phyloP scores from a whole-genome alignment of 768 basidiomycete genomes.

The Austroboletus eburneus region DNA sequence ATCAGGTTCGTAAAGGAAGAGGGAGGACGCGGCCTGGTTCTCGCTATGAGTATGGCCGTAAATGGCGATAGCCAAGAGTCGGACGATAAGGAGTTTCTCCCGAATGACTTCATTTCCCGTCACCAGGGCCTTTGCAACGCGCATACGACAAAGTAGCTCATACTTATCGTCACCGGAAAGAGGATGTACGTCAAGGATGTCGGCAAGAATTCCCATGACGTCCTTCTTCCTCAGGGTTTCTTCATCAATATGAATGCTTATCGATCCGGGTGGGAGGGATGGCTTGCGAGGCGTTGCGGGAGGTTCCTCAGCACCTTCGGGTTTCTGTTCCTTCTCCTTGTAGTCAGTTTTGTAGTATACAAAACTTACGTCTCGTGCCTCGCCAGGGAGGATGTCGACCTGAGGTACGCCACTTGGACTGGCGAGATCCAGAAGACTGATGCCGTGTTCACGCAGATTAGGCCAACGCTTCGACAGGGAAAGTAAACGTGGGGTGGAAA shows the following conservation, averaged over 20 bases:
- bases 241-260: conserved; percentile 60
- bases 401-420: conserved; percentile 47
- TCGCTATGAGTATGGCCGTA: conserved; percentile 87
- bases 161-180: conserved; percentile 83
- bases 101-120: conserved; percentile 57
- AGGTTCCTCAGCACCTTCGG: conserved; percentile 42
- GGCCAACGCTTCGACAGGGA: conserved; percentile 85
- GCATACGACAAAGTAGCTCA: conserved; percentile 82
- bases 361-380: conserved; percentile 77
- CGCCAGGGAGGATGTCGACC: conserved; percentile 60
- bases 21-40: conserved; percentile 66
- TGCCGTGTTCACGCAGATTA: conserved; percentile 72
- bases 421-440: conserved; percentile 72
- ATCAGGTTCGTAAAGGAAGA: conserved; percentile 95
- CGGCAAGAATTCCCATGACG: conserved; percentile 74
- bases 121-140: conserved; percentile 68
- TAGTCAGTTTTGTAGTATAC: conserved; percentile 70
- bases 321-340: conserved; percentile 44
- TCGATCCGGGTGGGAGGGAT: conserved; percentile 42
- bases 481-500: conserved; percentile 75
- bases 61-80: conserved; percentile 85
- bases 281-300: conserved; percentile 50
- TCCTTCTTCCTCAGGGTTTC: conserved; percentile 55
- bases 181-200: conserved; percentile 59
- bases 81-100: conserved; percentile 74